phyloP scores from a whole-genome alignment of 202 grass and related monocot species.

The Elaeis oleifera region DNA sequence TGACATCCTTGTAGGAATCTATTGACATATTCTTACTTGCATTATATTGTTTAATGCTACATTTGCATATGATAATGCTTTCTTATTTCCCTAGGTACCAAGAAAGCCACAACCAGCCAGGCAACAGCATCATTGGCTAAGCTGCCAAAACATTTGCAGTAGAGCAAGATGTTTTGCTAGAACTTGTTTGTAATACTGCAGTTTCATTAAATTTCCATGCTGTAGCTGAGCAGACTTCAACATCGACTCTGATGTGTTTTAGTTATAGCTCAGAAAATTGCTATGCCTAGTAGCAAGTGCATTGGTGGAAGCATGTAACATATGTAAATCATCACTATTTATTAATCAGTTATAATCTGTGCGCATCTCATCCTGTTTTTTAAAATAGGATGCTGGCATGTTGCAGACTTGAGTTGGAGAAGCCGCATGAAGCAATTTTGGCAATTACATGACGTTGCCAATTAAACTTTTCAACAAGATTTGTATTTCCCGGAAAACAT shows the following conservation, averaged over 20 bases:
- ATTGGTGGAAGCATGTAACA: neutral
- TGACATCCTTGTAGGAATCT: too few species aligned
- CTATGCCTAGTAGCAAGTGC: too few species aligned
- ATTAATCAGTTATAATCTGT: too few species aligned
- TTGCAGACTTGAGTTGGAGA: too few species aligned
- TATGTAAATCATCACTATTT: neutral
- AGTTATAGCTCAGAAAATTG: too few species aligned
- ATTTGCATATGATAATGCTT: neutral
- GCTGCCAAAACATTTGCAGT: conserved; percentile 41
- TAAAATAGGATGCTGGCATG: too few species aligned
- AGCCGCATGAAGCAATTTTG: too few species aligned
- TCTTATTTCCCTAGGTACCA: conserved; percentile 20
- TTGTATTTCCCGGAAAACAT: too few species aligned
- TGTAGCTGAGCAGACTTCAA: neutral
- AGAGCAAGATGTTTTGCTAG: neutral
- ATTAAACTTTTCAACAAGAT: too few species aligned
- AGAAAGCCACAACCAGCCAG: conserved; percentile 25
- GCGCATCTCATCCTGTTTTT: too few species aligned
- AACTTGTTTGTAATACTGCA: neutral
- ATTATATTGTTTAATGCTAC: neutral
- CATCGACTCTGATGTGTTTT: neutral
- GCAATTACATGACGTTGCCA: too few species aligned
- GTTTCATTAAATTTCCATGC: neutral
- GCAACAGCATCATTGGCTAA: conserved; percentile 26
- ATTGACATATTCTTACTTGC: too few species aligned